Evolutionary conservation across 306 rosid genomes (phyloP).

Genomic region (Potentilla sterilis): DNA sequence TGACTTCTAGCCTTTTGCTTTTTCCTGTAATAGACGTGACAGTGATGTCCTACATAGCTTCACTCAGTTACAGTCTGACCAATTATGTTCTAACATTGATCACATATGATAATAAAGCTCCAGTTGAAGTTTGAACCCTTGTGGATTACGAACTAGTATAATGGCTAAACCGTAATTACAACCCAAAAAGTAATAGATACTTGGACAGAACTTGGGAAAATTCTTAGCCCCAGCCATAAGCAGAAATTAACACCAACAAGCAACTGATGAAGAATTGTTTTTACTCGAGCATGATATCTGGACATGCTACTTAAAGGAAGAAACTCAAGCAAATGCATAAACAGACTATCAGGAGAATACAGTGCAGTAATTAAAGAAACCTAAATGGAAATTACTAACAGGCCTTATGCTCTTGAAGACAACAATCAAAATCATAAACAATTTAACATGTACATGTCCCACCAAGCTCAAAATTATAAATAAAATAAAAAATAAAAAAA

Average conservation of each 20-base stretch:
- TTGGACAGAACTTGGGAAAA: background rate
- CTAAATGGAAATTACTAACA: background rate
- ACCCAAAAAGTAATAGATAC: background rate
- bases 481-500: background rate
- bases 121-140: background rate
- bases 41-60: background rate
- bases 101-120: background rate
- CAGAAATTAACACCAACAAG: background rate
- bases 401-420: background rate
- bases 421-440: background rate
- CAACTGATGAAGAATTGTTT: background rate
- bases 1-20: background rate
- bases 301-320: background rate
- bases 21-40: background rate
- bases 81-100: background rate
- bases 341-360: background rate
- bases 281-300: background rate
- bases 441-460: background rate
- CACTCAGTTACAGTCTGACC: slow-evolving; percentile 1
- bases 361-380: background rate
- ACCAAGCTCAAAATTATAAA: background rate
- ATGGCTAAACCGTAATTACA: background rate
- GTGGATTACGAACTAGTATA: background rate
- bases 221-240: background rate
- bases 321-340: slow-evolving; percentile 1